A percentile compares a stretch with the other conserved stretches of the same genome.
Evolutionary conservation across 23 red algal species (phyloP).

Genomic region (Chondrus crispus): DNA sequence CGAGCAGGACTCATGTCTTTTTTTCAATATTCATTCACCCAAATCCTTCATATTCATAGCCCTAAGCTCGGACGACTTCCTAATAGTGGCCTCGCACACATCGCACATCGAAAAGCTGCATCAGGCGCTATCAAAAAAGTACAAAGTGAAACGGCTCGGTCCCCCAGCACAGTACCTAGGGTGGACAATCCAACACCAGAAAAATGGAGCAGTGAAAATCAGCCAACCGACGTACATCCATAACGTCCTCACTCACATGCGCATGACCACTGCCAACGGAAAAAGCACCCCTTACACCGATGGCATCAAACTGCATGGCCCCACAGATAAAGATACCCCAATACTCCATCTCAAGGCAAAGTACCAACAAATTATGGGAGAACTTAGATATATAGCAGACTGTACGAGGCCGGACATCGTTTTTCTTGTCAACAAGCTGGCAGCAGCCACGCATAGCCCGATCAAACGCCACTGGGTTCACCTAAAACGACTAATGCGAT

Average conservation of each 20-base stretch:
- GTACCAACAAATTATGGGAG: not conserved
- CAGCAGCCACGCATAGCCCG: not conserved
- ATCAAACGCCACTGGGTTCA: not conserved
- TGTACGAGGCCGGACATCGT: not conserved
- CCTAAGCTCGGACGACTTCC: not conserved
- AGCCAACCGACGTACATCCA: not conserved
- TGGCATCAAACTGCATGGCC: not conserved
- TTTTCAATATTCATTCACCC: not conserved
- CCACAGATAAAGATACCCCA: not conserved
- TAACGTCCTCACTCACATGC: not conserved
- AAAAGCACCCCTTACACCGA: not conserved
- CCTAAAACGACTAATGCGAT: not conserved
- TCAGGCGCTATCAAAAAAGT: not conserved
- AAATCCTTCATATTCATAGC: not conserved
- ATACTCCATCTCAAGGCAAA: not conserved
- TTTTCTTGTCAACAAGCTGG: not conserved
- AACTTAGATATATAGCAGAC: not conserved
- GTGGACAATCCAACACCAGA: not conserved
- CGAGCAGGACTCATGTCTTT: not conserved
- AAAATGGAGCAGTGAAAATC: not conserved
- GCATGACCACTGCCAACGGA: not conserved
- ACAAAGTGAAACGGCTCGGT: not conserved
- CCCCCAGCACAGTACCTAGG: not conserved
- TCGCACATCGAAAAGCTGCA: not conserved
- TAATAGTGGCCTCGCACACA: not conserved